These are phyloP conservation scores for Hylodesmum podocarpum DNA, from an alignment of 306 rosid species.

Conservation along the genomic window DNA sequence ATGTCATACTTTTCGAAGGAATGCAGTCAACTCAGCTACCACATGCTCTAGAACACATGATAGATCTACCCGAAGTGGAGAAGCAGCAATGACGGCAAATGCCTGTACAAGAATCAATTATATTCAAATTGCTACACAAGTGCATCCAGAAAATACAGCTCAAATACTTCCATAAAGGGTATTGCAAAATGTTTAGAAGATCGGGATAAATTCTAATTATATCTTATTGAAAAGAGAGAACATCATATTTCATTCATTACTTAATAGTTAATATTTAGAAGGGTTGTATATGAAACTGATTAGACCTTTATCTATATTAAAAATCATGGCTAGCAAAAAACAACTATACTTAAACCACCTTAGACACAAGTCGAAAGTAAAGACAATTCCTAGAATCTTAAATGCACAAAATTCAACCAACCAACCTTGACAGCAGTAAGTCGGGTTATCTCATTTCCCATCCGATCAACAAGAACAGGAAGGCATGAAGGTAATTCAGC, in stretches of 20 bases:
- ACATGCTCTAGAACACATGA: conserved; percentile 93
- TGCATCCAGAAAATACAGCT: not conserved
- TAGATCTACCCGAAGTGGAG: conserved; percentile 82
- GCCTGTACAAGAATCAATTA: conserved; percentile 56
- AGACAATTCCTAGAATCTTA: not conserved
- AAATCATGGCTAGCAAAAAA: not conserved
- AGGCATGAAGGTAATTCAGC: conserved; percentile 83
- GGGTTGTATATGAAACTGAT: not conserved
- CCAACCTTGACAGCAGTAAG: conserved; percentile 98
- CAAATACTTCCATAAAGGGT: not conserved
- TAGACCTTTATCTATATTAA: not conserved
- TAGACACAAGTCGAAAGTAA: not conserved
- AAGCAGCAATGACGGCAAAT: conserved; percentile 93
- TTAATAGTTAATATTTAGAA: not conserved
- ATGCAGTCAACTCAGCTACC: conserved; percentile 87
- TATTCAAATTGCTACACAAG: conserved; percentile 17
- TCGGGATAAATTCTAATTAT: not conserved
- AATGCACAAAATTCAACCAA: conserved; percentile 25
- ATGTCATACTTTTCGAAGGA: conserved; percentile 80
- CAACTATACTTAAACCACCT: no score
- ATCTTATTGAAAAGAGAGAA: not conserved
- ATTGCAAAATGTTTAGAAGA: not conserved
- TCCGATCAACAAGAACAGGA: conserved; percentile 98
- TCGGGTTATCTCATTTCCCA: conserved; percentile 99
- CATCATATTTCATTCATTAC: not conserved